Evolutionary conservation across 2,329 filamentous ascomycete species (phyloP).

Genomic region (Trichoderma endophyticum): DNA sequence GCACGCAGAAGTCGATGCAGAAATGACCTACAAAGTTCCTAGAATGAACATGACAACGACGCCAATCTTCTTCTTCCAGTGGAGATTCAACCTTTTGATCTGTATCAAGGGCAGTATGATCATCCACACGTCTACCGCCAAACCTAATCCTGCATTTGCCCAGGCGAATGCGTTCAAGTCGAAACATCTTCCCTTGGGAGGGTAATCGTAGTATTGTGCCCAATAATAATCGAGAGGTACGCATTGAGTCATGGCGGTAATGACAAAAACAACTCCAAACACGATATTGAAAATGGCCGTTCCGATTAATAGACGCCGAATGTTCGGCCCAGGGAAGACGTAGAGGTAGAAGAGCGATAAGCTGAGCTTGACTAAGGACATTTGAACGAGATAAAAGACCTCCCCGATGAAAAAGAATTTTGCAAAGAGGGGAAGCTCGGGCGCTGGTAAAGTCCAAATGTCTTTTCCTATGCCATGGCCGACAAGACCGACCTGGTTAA

Average conservation of each 20-base stretch:
- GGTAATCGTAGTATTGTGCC: slow-evolving; percentile 40
- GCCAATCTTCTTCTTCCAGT: slow-evolving; percentile 42
- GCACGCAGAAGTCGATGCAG: background rate
- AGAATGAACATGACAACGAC: slow-evolving; percentile 44
- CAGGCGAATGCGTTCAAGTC: slow-evolving; percentile 40
- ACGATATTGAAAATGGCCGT: slow-evolving; percentile 32
- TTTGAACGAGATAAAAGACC: slow-evolving; percentile 38
- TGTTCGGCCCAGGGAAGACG: slow-evolving; percentile 35
- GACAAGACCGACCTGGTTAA: slow-evolving; percentile 26
- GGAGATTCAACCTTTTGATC: slow-evolving; percentile 33
- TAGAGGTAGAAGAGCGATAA: slow-evolving; percentile 43
- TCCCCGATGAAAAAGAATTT: slow-evolving; percentile 34
- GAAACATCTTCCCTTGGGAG: slow-evolving; percentile 38
- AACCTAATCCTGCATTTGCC: slow-evolving; percentile 41
- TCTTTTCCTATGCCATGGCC: slow-evolving; percentile 32
- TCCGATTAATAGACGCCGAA: slow-evolving; percentile 32
- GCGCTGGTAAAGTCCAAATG: slow-evolving; percentile 31
- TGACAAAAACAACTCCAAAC: slow-evolving; percentile 32
- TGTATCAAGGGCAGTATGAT: slow-evolving; percentile 40
- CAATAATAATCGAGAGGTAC: slow-evolving; percentile 41
- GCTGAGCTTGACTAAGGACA: slow-evolving; percentile 40
- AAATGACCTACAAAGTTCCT: slow-evolving; percentile 37
- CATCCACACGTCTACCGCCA: slow-evolving; percentile 43
- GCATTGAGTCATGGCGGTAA: slow-evolving; percentile 38
- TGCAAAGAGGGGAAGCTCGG: slow-evolving; percentile 27